These are phyloP conservation scores for Melanopsichium pennsylvanicum DNA, from an alignment of 1,284 basidiomycete genomes.

Conservation along the genomic window DNA sequence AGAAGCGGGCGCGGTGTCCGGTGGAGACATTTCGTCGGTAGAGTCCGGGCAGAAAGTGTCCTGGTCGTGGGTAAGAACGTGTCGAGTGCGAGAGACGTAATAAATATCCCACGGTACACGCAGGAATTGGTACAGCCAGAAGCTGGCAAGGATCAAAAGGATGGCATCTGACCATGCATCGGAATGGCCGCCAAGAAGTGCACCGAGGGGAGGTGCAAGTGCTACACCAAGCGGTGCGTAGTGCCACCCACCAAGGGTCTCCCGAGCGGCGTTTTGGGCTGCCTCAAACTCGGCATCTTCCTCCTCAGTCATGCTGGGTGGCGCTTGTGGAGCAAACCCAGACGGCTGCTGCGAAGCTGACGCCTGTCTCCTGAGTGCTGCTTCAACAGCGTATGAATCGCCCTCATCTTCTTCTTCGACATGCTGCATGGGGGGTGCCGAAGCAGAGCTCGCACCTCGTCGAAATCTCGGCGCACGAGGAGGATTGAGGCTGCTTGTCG, in stretches of 20 bases:
- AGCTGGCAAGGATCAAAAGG: slow-evolving; percentile 65
- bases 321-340: slow-evolving; percentile 8
- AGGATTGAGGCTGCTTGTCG: slow-evolving; percentile 29
- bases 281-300: slow-evolving; percentile 74
- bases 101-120: slow-evolving; percentile 50
- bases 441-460: slow-evolving; percentile 15
- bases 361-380: too few species aligned
- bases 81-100: slow-evolving; percentile 46
- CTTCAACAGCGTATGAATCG: not conserved
- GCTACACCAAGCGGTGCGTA: slow-evolving; percentile 55
- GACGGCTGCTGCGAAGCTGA: slow-evolving; percentile 4
- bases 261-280: slow-evolving; percentile 66
- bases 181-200: slow-evolving; percentile 60
- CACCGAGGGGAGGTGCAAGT: slow-evolving; percentile 52
- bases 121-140: slow-evolving; percentile 64
- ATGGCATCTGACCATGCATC: slow-evolving; percentile 67
- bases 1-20: slow-evolving; percentile 1
- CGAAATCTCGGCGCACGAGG: slow-evolving; percentile 12
- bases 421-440: slow-evolving; percentile 35
- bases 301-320: slow-evolving; percentile 31
- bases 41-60: slow-evolving; percentile 18
- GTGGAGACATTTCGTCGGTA: not conserved
- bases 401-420: slow-evolving; percentile 29
- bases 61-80: slow-evolving; percentile 53
- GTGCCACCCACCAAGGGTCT: slow-evolving; percentile 56